Conservation (phyloP, 2,329 filamentous ascomycete species). For the Hypoxylon sp. region DNA sequence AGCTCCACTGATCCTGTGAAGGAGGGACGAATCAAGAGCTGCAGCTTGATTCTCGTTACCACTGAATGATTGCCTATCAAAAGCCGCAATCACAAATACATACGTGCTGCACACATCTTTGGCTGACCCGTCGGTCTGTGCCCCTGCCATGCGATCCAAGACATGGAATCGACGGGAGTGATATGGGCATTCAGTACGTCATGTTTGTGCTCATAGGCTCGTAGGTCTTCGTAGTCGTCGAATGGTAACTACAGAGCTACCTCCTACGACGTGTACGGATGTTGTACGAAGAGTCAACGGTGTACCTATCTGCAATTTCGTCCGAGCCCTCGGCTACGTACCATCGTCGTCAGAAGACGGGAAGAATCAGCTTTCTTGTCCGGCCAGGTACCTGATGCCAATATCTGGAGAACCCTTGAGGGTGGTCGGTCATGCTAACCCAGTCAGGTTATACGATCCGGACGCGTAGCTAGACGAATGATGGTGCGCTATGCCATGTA, state of each 20-base stretch:
- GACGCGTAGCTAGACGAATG: constrained; percentile 20
- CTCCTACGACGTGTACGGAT: constrained; percentile 9
- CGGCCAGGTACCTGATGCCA: neutral
- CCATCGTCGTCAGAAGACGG: neutral
- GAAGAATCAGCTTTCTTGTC: neutral
- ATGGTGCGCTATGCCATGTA: constrained; percentile 3
- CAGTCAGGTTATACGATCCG: constrained; percentile 10
- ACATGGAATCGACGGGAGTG: too few species aligned
- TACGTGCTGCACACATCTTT: neutral
- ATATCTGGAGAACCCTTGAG: constrained; percentile 2
- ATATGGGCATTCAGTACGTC: too few species aligned
- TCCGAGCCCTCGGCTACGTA: neutral
- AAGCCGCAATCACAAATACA: neutral
- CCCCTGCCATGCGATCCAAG: constrained; percentile 17
- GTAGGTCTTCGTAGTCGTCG: too few species aligned
- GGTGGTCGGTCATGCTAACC: neutral
- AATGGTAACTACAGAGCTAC: constrained; percentile 16
- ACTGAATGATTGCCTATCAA: constrained; percentile 24
- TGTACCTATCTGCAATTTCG: too few species aligned
- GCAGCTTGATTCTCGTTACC: constrained; percentile 7
- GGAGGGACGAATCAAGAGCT: constrained; percentile 28
- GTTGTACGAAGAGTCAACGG: neutral
- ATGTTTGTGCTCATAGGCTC: too few species aligned
- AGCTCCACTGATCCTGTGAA: constrained; percentile 27
- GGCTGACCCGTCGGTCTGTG: too few species aligned